Evolutionary conservation across 2,329 filamentous ascomycete genomes (phyloP).

Genomic region (Chrysoporthe puriensis): DNA sequence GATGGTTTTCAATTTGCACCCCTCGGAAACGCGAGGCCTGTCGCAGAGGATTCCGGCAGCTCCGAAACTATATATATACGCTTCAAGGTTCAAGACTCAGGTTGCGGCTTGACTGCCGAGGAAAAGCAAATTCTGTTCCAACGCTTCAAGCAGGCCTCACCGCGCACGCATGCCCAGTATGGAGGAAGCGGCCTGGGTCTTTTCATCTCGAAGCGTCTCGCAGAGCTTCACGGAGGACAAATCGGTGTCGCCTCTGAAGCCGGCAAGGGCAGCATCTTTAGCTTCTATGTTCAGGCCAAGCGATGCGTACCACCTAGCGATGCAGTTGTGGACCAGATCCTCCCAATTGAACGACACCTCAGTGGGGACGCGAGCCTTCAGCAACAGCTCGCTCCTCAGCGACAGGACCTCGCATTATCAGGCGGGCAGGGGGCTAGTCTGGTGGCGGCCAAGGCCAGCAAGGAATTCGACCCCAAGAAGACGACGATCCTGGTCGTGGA

Average conservation of each 20-base stretch:
- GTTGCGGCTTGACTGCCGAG: constrained; percentile 62
- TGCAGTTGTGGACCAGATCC: constrained; percentile 9
- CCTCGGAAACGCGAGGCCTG: constrained; percentile 29
- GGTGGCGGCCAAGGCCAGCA: constrained; percentile 30
- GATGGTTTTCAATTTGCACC: constrained; percentile 40
- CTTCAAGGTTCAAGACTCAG: constrained; percentile 67
- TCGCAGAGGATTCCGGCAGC: constrained; percentile 38
- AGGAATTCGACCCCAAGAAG: constrained; percentile 47
- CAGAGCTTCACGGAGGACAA: constrained; percentile 66
- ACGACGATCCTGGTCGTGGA: constrained; percentile 66
- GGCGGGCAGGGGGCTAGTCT: constrained; percentile 31
- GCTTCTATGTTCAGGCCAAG: constrained; percentile 64
- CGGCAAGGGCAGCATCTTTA: constrained; percentile 63
- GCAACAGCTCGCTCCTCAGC: constrained; percentile 32
- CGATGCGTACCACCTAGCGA: constrained; percentile 40
- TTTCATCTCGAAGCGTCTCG: constrained; percentile 66
- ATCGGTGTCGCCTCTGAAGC: constrained; percentile 64
- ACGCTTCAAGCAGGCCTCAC: constrained; percentile 66
- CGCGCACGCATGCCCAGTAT: constrained; percentile 58
- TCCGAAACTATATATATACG: constrained; percentile 42
- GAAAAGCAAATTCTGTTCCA: constrained; percentile 70
- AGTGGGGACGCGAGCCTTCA: constrained; percentile 26
- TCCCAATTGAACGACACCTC: constrained; percentile 31
- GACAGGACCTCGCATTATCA: constrained; percentile 33
- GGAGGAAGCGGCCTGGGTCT: constrained; percentile 66